phyloP scores from a whole-genome alignment of 2,329 filamentous ascomycete species.

The Trichoderma atroviride region DNA sequence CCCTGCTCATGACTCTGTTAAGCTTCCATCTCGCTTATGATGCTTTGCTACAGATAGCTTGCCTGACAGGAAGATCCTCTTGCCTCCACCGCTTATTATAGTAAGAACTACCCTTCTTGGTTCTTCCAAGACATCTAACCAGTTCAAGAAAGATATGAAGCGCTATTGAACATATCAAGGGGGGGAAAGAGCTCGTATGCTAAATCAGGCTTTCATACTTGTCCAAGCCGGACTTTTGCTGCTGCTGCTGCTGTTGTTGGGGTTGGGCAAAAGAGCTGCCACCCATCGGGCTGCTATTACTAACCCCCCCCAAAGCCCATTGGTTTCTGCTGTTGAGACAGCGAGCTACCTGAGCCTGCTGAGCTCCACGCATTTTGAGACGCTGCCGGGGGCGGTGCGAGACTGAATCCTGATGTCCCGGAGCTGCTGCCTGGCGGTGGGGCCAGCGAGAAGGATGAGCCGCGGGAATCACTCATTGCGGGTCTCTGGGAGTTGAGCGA shows the following conservation, averaged over 20 bases:
- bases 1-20: background rate
- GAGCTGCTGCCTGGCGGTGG: constrained; percentile 50
- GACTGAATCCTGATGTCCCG: constrained; percentile 48
- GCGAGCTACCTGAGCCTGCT: constrained; percentile 4
- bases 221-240: constrained; percentile 60
- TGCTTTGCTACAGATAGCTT: background rate
- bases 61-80: background rate
- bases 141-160: background rate
- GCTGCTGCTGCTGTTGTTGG: constrained; percentile 20
- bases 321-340: constrained; percentile 20
- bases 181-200: constrained; percentile 23
- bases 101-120: background rate
- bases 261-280: constrained; percentile 33
- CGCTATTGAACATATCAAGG: background rate
- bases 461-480: constrained; percentile 36
- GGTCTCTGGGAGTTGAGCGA: constrained; percentile 42
- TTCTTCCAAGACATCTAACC: background rate
- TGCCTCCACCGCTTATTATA: background rate
- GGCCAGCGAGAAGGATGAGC: constrained; percentile 59
- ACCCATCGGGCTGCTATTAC: constrained; percentile 28
- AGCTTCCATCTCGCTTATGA: background rate
- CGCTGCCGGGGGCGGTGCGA: constrained; percentile 47
- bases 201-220: constrained; percentile 70
- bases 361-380: constrained; percentile 32
- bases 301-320: constrained; percentile 31